Evolutionary conservation across 2,329 filamentous ascomycete genomes (phyloP).

Genomic region (Paramyrothecium roridum): DNA sequence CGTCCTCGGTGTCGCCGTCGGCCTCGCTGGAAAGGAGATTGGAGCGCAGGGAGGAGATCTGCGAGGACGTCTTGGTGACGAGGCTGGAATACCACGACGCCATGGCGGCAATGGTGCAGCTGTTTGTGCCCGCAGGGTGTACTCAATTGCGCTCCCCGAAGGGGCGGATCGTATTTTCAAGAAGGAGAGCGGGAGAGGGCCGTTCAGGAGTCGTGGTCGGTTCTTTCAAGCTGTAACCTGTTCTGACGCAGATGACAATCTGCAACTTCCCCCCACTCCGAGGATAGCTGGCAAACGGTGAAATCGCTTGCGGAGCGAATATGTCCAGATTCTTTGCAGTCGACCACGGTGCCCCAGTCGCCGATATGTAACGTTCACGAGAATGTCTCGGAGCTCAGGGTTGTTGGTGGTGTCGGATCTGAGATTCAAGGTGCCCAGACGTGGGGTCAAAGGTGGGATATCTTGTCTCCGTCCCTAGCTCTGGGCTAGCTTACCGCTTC

Average conservation of each 20-base stretch:
- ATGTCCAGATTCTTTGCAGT: too few species aligned
- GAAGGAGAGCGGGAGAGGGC: neutral
- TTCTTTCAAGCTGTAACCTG: too few species aligned
- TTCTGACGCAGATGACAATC: too few species aligned
- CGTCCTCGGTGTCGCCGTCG: constrained; percentile 77
- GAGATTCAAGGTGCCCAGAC: neutral
- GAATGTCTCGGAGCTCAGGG: neutral
- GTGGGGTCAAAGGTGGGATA: neutral
- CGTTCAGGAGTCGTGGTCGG: too few species aligned
- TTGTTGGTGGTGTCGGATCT: neutral
- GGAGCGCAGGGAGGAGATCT: constrained; percentile 63
- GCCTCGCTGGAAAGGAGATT: constrained; percentile 65
- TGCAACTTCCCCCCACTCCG: too few species aligned
- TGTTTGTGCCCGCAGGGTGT: neutral
- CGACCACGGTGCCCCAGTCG: neutral
- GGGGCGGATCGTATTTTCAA: neutral
- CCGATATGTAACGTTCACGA: neutral
- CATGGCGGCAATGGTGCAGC: constrained; percentile 44
- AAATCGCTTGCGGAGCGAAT: too few species aligned
- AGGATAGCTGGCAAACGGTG: too few species aligned
- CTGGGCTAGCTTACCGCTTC: neutral
- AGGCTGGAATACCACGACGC: constrained; percentile 79
- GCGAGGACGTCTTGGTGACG: constrained; percentile 61
- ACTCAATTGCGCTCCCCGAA: neutral
- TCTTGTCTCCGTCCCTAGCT: neutral